A percentile compares a stretch with the other conserved stretches of the same genome.
Evolutionary conservation across 257 asterid species (phyloP).

Genomic region (Striga asiatica): DNA sequence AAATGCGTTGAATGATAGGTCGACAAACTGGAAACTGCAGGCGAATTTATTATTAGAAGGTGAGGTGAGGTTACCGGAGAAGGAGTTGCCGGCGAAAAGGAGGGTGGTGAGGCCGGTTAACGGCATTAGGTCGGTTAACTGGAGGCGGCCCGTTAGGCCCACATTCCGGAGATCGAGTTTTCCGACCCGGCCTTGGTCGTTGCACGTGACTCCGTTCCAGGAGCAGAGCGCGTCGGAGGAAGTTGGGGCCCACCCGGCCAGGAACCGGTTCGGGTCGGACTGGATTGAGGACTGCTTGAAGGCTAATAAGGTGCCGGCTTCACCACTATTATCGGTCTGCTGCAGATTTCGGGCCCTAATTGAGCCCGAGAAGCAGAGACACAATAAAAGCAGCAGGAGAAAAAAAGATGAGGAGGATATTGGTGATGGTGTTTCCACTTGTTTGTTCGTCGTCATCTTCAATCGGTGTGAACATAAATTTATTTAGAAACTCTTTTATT

Average conservation of each 20-base stretch:
- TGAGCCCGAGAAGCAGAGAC: constrained; percentile 26
- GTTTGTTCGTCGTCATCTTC: constrained; percentile 24
- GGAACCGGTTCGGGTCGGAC: constrained; percentile 50
- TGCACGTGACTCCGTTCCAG: constrained; percentile 71
- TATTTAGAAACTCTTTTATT: neutral
- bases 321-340: constrained; percentile 20
- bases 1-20: constrained; percentile 54
- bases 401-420: constrained; percentile 18
- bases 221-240: constrained; percentile 54
- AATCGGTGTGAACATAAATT: constrained; percentile 8
- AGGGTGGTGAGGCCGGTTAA: constrained; percentile 38
- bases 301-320: constrained; percentile 35
- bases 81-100: constrained; percentile 50
- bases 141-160: constrained; percentile 44
- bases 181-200: constrained; percentile 28
- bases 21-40: constrained; percentile 61
- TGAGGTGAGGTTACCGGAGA: constrained; percentile 57
- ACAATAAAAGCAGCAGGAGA: constrained; percentile 21
- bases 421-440: constrained; percentile 5
- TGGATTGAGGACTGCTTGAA: constrained; percentile 59
- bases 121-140: constrained; percentile 41
- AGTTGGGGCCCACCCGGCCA: constrained; percentile 48
- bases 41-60: constrained; percentile 8
- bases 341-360: constrained; percentile 25
- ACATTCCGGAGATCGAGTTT: constrained; percentile 58